Base-by-base conservation (phyloP, 1,284 basidiomycete genomes). In the Pholiota adiposa region DNA sequence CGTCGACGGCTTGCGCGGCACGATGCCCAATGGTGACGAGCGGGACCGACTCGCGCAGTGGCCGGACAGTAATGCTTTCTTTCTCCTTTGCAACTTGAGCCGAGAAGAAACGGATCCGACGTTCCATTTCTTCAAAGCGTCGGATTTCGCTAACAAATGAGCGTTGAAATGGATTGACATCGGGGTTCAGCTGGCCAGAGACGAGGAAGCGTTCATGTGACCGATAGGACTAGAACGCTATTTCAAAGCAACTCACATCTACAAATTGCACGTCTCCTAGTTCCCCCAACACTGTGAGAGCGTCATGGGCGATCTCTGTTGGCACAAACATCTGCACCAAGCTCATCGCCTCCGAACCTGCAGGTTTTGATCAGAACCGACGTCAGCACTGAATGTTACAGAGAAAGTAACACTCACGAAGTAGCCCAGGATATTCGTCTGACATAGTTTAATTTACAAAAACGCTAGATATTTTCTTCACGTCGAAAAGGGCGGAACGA, bases 241-340 rank as follows among this genome's bases (percentile, higher is more conserved):
- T 38, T 38, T n/a, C 14, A 4, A 33, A n/a, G n/a, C 36, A 46
- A 78, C 89, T 67, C 66, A 97, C 94, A 78, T 99, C 97, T 81
- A 97, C 97, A 80, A 99, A 98, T 76, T 99, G 95, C 31, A 99
- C 92, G 75, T 97, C 88, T 57, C 96, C 95, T 53, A 98, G 87
- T 77, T 98, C 94, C 65, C 94, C 97, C n/a, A 99, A 88, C 74
- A 97, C 95, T 63, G 92, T 88, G 62, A 98, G 93, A 54, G 97
- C 94, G 71, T 97, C 94, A 76, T 99, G 97, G 21, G 96, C 95
- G 57, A 97, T 94, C 83, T 99, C 97, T 51, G 93, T 92, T 51
- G 97, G 97, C 69, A 98, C 93, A 77, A 97, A 97, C 72, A 99
- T 89, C 84, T 99, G 96, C 67, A 98, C 92, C 79, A 97, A 84